Percentiles rank a stretch among this genome's conserved stretches.
phyloP scores from a whole-genome alignment of 208 protist genomes.

The Trypanosoma cruzi region DNA sequence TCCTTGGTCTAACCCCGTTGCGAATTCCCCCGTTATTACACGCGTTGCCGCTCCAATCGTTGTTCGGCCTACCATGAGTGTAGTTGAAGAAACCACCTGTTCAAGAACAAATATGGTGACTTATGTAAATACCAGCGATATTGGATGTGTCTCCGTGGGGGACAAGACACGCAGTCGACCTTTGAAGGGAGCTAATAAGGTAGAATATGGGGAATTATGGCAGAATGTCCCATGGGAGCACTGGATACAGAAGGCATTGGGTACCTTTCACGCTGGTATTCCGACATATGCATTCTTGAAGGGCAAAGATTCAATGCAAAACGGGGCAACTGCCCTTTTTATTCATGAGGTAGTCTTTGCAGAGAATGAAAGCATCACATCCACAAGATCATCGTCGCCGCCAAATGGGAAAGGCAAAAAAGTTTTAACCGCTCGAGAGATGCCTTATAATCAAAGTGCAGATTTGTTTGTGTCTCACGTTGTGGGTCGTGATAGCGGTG shows the following conservation, averaged over 20 bases:
- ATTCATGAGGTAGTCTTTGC: constrained; percentile 12
- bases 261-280: constrained; percentile 17
- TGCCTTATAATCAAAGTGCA: constrained; percentile 23
- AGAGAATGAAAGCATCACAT: too few relatives aligned
- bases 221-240: constrained; percentile 17
- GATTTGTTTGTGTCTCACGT: constrained; percentile 35
- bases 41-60: constrained; percentile 10
- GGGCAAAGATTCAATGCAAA: not conserved
- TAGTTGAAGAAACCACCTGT: not conserved
- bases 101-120: constrained; percentile 13
- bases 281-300: constrained; percentile 20
- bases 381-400: too few relatives aligned
- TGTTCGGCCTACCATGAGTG: not conserved
- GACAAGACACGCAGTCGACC: not conserved
- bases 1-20: constrained; percentile 18
- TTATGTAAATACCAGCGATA: constrained; percentile 18
- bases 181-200: not conserved
- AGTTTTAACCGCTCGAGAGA: not conserved
- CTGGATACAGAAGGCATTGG: constrained; percentile 12
- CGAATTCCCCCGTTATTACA: constrained; percentile 18
- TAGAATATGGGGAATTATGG: constrained; percentile 14
- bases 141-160: constrained; percentile 8
- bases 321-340: constrained; percentile 15
- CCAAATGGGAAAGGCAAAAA: not conserved
- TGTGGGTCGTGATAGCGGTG: constrained; percentile 24